phyloP scores from a whole-genome alignment of 2,329 filamentous ascomycete genomes.

The Nigrograna mackinnonii region DNA sequence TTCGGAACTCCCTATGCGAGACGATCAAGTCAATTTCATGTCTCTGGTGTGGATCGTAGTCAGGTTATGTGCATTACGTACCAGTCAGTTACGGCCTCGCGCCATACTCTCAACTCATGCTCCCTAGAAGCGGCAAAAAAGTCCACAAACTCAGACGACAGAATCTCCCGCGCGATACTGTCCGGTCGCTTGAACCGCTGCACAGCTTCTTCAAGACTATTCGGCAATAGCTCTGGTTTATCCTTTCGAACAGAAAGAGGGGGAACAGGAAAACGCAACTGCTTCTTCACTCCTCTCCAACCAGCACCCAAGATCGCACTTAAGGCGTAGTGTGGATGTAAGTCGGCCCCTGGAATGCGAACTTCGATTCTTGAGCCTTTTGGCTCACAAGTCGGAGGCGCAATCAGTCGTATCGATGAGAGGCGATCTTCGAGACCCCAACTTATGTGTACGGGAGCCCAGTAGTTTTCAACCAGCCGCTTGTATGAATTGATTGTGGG shows the following conservation, averaged over 20 bases:
- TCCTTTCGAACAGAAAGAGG: slow-evolving; percentile 71
- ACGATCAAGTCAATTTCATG: too few species aligned
- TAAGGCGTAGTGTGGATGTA: slow-evolving; percentile 82
- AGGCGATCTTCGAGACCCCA: slow-evolving; percentile 93
- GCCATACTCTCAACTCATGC: slow-evolving; percentile 84
- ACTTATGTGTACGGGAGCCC: slow-evolving; percentile 91
- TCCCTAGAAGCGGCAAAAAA: slow-evolving; percentile 87
- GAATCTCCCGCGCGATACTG: slow-evolving; percentile 74
- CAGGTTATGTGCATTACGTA: too few species aligned
- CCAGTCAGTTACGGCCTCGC: slow-evolving; percentile 96
- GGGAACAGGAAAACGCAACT: slow-evolving; percentile 60
- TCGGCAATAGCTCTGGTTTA: neutral
- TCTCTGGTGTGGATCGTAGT: too few species aligned
- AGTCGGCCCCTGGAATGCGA: slow-evolving; percentile 83
- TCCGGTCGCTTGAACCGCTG: neutral
- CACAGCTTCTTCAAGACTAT: neutral
- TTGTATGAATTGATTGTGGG: slow-evolving; percentile 97
- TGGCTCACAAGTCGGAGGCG: slow-evolving; percentile 79
- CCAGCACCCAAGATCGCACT: slow-evolving; percentile 81
- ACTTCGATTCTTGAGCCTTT: slow-evolving; percentile 87
- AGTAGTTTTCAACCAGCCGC: slow-evolving; percentile 94
- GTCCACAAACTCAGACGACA: slow-evolving; percentile 90
- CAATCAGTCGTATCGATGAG: slow-evolving; percentile 82
- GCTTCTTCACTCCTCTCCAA: slow-evolving; percentile 76
- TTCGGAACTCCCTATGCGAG: neutral